A percentile compares a stretch with the other conserved stretches of the same genome.
These are phyloP conservation scores for Aspergillus flavus DNA, from an alignment of 2,329 filamentous ascomycete genomes.

Conservation along the genomic window DNA sequence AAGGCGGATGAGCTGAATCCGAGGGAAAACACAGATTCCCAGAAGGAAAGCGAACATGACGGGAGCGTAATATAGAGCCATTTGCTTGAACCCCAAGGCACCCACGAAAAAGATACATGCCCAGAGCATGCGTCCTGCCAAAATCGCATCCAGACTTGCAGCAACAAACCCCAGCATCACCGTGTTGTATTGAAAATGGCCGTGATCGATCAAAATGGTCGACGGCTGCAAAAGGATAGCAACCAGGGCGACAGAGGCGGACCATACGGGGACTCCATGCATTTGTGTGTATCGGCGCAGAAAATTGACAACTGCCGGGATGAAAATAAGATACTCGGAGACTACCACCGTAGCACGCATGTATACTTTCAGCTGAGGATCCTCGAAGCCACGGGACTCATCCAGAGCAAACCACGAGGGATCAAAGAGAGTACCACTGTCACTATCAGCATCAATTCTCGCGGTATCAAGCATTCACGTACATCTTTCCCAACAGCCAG, in stretches of 20 bases:
- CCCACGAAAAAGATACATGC: slow-evolving; percentile 90
- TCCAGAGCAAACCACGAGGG: slow-evolving; percentile 86
- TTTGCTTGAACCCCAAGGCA: slow-evolving; percentile 97
- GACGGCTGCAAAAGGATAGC: slow-evolving; percentile 91
- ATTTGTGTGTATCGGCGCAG: slow-evolving; percentile 77
- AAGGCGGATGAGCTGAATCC: slow-evolving; percentile 68
- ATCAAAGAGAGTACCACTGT: slow-evolving; percentile 72
- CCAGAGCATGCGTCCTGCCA: slow-evolving; percentile 84
- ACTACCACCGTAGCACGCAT: slow-evolving; percentile 92
- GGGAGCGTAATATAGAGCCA: slow-evolving; percentile 97
- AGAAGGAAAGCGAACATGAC: slow-evolving; percentile 89
- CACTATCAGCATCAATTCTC: slow-evolving; percentile 16
- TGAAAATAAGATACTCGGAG: slow-evolving; percentile 87
- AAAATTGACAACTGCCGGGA: slow-evolving; percentile 84
- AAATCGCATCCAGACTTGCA: slow-evolving; percentile 83
- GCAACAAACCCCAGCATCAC: slow-evolving; percentile 94
- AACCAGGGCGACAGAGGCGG: slow-evolving; percentile 78
- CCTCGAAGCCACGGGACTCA: slow-evolving; percentile 78
- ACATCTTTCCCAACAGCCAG: slow-evolving; percentile 87
- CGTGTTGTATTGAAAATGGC: slow-evolving; percentile 97
- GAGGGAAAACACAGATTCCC: slow-evolving; percentile 79
- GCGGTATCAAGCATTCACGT: slow-evolving; percentile 30
- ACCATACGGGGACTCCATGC: slow-evolving; percentile 78
- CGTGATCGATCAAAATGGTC: slow-evolving; percentile 89
- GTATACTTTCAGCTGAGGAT: slow-evolving; percentile 81